Percentiles rank a stretch among this genome's conserved stretches.
phyloP scores from a whole-genome alignment of 495 filamentous ascomycete genomes.

The Clohesyomyces aquaticus region DNA sequence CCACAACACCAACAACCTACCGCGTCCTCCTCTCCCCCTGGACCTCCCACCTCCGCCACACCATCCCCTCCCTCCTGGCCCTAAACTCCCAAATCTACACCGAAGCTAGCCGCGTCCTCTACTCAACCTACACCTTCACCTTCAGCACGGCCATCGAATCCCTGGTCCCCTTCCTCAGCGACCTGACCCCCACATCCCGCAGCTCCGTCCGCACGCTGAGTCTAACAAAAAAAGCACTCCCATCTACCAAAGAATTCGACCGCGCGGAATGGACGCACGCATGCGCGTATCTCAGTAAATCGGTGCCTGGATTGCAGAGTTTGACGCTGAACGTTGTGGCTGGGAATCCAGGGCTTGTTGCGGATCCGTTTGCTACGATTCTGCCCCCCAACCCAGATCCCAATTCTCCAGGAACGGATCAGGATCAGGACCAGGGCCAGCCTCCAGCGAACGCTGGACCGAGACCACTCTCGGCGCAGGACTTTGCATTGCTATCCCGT shows the following conservation, averaged over 20 bases:
- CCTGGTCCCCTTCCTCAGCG: slow-evolving; percentile 58
- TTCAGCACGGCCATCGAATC: slow-evolving; percentile 59
- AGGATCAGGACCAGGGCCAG: slow-evolving; percentile 47
- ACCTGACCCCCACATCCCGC: slow-evolving; percentile 53
- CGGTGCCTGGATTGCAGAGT: slow-evolving; percentile 23
- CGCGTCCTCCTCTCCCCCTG: slow-evolving; percentile 45
- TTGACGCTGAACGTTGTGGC: slow-evolving; percentile 55
- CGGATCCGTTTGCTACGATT: no score
- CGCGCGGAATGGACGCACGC: slow-evolving; percentile 56
- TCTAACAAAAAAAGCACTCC: slow-evolving; percentile 55
- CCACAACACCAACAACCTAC: slow-evolving; percentile 53
- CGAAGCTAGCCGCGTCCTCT: slow-evolving; percentile 56
- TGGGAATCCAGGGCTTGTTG: slow-evolving; percentile 49
- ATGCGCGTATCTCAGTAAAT: slow-evolving; percentile 48
- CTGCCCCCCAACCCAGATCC: neutral
- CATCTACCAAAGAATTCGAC: slow-evolving; percentile 56
- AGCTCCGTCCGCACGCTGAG: slow-evolving; percentile 50
- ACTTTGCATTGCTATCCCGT: slow-evolving; percentile 49
- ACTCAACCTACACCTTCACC: slow-evolving; percentile 55
- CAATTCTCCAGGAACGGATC: neutral
- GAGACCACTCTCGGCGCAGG: slow-evolving; percentile 45
- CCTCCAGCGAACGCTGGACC: no score
- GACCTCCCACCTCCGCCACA: slow-evolving; percentile 37
- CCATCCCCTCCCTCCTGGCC: slow-evolving; percentile 51
- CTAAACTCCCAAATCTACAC: slow-evolving; percentile 53